phyloP scores from a whole-genome alignment of 2,329 filamentous ascomycete genomes.

The Ustilaginoidea virens region DNA sequence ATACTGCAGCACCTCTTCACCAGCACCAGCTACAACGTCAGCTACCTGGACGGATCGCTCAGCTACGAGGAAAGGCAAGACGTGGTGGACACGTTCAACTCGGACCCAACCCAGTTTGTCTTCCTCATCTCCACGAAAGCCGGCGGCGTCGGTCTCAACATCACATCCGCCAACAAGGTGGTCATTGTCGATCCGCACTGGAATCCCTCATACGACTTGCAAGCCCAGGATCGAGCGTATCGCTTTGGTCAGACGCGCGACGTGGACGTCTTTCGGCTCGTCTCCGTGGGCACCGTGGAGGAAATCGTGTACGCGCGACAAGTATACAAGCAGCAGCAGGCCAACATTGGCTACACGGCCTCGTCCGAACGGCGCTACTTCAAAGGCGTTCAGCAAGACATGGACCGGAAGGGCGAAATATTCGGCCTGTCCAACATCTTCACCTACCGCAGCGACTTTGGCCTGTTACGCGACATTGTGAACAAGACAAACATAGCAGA shows the following conservation, averaged over 20 bases:
- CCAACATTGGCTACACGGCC: conserved; percentile 91
- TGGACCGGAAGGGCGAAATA: conserved; percentile 75
- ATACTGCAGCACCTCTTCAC: conserved; percentile 78
- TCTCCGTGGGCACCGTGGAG: conserved; percentile 85
- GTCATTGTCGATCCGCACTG: conserved; percentile 95
- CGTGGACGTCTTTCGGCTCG: conserved; percentile 86
- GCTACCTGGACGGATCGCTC: conserved; percentile 78
- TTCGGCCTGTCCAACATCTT: conserved; percentile 86
- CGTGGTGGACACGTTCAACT: conserved; percentile 82
- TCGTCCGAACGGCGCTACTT: conserved; percentile 90
- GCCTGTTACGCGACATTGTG: conserved; percentile 84
- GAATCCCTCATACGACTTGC: conserved; percentile 90
- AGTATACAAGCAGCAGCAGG: conserved; percentile 98
- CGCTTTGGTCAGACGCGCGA: conserved; percentile 85
- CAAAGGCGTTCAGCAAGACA: conserved; percentile 77
- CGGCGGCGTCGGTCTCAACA: conserved; percentile 87
- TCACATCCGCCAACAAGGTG: conserved; percentile 95
- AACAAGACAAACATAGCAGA: conserved; percentile 98
- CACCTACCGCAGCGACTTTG: conserved; percentile 60
- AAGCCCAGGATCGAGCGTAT: conserved; percentile 92
- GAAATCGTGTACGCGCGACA: conserved; percentile 95
- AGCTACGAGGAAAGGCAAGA: conserved; percentile 68
- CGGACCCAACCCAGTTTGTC: conserved; percentile 73
- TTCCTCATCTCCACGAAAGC: conserved; percentile 92
- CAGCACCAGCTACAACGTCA: conserved; percentile 79